phyloP scores from a whole-genome alignment of 768 basidiomycete species.

The Termitomyces eurrhizus region DNA sequence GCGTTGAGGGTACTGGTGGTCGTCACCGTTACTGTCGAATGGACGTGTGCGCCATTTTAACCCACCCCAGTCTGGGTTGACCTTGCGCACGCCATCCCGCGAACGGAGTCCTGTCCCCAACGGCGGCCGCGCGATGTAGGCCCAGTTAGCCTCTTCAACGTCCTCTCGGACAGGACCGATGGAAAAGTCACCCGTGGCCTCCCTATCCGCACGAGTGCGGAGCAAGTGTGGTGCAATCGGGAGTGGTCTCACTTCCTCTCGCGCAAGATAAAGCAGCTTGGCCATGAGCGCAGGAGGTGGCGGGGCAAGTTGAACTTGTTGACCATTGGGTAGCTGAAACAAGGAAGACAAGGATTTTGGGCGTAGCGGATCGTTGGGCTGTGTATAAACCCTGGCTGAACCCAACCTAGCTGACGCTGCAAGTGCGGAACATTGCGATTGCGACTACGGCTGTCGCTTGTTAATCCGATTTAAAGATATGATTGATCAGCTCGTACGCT shows the following conservation, averaged over 20 bases:
- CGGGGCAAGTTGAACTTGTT: constrained; percentile 21
- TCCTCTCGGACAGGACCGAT: constrained; percentile 53
- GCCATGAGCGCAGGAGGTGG: constrained; percentile 57
- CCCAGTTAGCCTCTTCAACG: constrained; percentile 50
- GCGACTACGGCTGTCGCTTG: constrained; percentile 92
- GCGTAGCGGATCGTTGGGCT: no score
- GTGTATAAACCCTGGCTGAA: no score
- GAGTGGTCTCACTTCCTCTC: constrained; percentile 47
- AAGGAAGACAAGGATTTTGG: constrained; percentile 25
- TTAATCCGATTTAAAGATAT: constrained; percentile 94
- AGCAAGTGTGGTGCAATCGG: constrained; percentile 35
- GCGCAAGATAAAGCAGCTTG: constrained; percentile 58
- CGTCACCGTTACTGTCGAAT: not conserved
- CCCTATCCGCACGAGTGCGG: constrained; percentile 22
- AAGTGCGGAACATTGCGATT: constrained; percentile 91
- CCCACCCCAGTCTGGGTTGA: not conserved
- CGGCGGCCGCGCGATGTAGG: constrained; percentile 27
- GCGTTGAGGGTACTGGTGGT: not conserved
- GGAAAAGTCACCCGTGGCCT: constrained; percentile 17
- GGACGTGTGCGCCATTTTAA: not conserved
- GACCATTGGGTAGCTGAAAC: constrained; percentile 24
- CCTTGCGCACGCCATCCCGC: not conserved
- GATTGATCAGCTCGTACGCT: constrained; percentile 64
- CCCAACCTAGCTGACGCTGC: constrained; percentile 66
- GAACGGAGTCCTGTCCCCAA: constrained; percentile 6